Conservation (phyloP, 352 stramenopile species). For the Pythium oligandrum region DNA sequence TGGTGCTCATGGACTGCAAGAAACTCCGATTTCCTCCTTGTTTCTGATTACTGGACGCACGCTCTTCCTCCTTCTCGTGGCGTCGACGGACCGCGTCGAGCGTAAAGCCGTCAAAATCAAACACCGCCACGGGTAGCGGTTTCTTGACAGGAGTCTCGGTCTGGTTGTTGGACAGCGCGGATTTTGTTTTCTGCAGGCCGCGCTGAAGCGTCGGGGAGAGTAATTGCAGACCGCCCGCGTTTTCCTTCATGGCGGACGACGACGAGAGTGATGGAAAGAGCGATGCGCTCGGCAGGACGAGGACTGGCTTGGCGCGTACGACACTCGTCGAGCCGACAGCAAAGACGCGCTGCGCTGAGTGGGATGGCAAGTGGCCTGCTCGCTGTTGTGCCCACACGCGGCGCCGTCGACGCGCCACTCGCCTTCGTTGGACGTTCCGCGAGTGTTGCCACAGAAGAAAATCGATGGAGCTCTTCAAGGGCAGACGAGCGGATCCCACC, state of each 20-base stretch:
- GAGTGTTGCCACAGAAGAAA: conserved; percentile 3
- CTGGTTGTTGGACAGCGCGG: neutral
- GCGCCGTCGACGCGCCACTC: neutral
- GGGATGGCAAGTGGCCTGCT: neutral
- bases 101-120: conserved; percentile 47
- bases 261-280: no score
- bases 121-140: conserved; percentile 1
- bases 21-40: no score
- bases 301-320: no score
- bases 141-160: neutral
- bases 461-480: neutral
- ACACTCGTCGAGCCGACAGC: no score
- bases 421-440: conserved; percentile 4
- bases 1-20: neutral
- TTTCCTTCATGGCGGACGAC: conserved; percentile 10
- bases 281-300: no score
- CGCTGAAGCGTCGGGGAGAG: conserved; percentile 16
- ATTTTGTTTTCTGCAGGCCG: conserved; percentile 4
- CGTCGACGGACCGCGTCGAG: conserved; percentile 29
- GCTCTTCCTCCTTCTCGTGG: neutral
- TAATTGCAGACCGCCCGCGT: conserved; percentile 11
- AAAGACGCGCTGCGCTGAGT: neutral
- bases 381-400: no score
- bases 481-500: no score
- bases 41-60: no score